These are phyloP conservation scores for Fusarium aywerte DNA, from an alignment of 2,329 filamentous ascomycete genomes.

Conservation along the genomic window DNA sequence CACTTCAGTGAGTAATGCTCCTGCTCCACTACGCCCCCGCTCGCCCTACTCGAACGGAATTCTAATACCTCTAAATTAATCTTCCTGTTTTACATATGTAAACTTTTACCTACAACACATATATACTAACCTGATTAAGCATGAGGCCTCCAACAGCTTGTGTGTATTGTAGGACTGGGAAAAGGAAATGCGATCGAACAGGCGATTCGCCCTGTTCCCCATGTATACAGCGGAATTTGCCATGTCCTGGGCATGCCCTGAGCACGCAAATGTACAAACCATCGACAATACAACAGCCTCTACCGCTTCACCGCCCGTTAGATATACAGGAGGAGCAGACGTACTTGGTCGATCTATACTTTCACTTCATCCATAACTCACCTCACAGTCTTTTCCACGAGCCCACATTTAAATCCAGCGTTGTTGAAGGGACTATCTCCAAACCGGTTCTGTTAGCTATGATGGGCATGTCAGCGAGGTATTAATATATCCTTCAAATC, in stretches of 20 bases:
- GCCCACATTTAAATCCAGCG: slow-evolving; percentile 30
- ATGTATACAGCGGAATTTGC: slow-evolving; percentile 29
- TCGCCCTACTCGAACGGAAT: no score
- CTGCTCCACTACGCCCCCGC: no score
- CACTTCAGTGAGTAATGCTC: no score
- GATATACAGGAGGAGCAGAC: slow-evolving; percentile 1
- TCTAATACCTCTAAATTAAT: no score
- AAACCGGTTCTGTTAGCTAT: slow-evolving; percentile 37
- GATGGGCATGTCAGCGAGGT: slow-evolving; percentile 42
- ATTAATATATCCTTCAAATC: background rate
- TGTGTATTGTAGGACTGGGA: slow-evolving; percentile 29
- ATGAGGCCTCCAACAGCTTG: slow-evolving; percentile 41
- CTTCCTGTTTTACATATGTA: no score
- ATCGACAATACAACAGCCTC: background rate
- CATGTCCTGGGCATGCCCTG: slow-evolving; percentile 6
- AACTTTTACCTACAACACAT: no score
- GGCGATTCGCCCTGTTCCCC: slow-evolving; percentile 17
- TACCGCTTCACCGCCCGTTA: rapidly evolving
- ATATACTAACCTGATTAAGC: rapidly evolving
- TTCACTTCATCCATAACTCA: slow-evolving; percentile 37
- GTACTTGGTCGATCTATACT: slow-evolving; percentile 37
- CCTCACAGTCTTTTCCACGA: slow-evolving; percentile 43
- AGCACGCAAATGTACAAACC: background rate
- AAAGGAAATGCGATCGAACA: slow-evolving; percentile 34
- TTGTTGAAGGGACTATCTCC: slow-evolving; percentile 3